A percentile compares a stretch with the other conserved stretches of the same genome.
Conservation (phyloP, 306 rosid genomes). For the Clitoria ternatea region DNA sequence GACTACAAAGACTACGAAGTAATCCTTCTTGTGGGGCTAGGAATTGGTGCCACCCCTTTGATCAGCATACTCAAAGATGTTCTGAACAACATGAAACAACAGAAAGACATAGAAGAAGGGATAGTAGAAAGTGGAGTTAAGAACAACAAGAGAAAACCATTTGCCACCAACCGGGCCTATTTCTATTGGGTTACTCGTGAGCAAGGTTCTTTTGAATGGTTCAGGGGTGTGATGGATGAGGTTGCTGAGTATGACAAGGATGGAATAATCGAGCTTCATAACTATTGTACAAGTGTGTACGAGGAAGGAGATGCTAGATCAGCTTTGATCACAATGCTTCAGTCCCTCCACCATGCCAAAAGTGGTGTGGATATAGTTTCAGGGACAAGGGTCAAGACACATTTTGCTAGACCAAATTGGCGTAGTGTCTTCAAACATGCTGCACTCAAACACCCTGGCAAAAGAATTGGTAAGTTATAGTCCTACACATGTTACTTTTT, state of each 20-base stretch:
- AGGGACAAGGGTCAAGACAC: conserved; percentile 74
- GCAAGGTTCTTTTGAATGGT: conserved; percentile 94
- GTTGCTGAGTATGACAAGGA: conserved; percentile 67
- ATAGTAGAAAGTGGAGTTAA: conserved; percentile 27
- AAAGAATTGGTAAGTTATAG: conserved; percentile 88
- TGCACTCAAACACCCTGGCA: conserved; percentile 53
- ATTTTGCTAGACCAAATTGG: conserved; percentile 87
- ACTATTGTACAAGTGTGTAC: conserved; percentile 82
- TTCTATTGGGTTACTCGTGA: conserved; percentile 95
- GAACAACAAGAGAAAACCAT: conserved; percentile 47
- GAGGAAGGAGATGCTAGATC: conserved; percentile 95
- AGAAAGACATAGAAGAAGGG: conserved; percentile 53
- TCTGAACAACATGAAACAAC: conserved; percentile 69
- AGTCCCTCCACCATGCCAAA: conserved; percentile 74
- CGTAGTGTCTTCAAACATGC: conserved; percentile 66
- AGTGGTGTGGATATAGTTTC: conserved; percentile 77
- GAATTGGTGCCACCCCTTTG: conserved; percentile 85
- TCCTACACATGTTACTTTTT: conserved; percentile 3
- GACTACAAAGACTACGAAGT: conserved; percentile 86
- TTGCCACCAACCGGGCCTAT: conserved; percentile 71
- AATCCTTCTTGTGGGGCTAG: conserved; percentile 77
- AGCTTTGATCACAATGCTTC: conserved; percentile 85
- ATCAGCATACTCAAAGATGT: conserved; percentile 84
- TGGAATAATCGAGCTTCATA: conserved; percentile 66
- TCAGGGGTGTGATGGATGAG: conserved; percentile 81